Base-by-base conservation (phyloP, 495 filamentous ascomycete species). In the Margaritispora aquatica region DNA sequence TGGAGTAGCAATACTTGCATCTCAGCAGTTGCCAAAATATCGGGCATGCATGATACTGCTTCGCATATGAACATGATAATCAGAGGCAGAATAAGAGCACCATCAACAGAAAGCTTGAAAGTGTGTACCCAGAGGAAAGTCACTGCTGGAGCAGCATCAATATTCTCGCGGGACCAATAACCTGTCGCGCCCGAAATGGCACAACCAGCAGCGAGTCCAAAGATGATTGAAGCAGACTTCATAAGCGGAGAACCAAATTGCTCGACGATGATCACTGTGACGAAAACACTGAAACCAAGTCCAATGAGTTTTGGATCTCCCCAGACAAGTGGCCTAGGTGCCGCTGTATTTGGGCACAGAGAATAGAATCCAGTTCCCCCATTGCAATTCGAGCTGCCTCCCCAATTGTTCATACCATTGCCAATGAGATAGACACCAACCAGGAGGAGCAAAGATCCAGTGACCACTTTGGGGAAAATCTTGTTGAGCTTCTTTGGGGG, bases 31-130 rank as follows among this genome's bases (percentile, higher is more conserved):
- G 72, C 71, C 5, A 74, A 63, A 19, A 74, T 71, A 36, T 74
- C 72, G 0, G 71, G 71, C 26, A 74, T 67, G 34, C 71, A 73
- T 36, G 57, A 62, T 19, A 73, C 71, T 4, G 69, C 67, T 51
- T 78, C 77, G 31, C 77, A 79, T 22, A 78, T 68, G 38, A 77
- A 80, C 66, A 77, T 73, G 21, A 77, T 78, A 17, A 74, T 62
- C 13, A 74, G 41, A 0, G 71, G 72, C 2, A 74, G 59, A 17
- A 74, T 71, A n/a, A 74, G 56, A 8, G 65, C 64, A 15, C 70
- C 71, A 29, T 71, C 68, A 11, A 73, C 57, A 1, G 70, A 71
- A 26, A 74, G 68, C 26, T 70, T 70, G 61, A 74, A 74, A 13
- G 72, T 74, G 26, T 70, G 58, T 3, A 66, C 60, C 72, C 72